Percentiles rank a stretch among this genome's conserved stretches.
These are phyloP conservation scores for Pichia paraexigua DNA, from an alignment of 805 yeast species.

Conservation along the genomic window DNA sequence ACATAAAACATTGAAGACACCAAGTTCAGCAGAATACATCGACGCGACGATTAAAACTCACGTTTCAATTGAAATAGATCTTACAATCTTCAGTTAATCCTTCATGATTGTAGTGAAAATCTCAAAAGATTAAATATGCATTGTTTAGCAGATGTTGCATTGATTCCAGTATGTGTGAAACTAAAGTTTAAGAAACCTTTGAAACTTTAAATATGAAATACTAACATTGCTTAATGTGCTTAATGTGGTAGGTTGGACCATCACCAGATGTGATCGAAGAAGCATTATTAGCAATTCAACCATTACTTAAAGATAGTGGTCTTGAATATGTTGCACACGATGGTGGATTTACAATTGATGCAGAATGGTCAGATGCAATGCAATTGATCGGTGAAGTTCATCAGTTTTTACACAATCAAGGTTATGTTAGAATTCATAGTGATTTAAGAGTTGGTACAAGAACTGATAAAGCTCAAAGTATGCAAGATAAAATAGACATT, in stretches of 20 bases:
- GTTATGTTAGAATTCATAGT: slow-evolving; percentile 71
- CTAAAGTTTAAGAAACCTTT: too few relatives aligned
- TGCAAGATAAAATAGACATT: slow-evolving; percentile 61
- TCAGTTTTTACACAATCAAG: slow-evolving; percentile 57
- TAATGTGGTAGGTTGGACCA: slow-evolving; percentile 54
- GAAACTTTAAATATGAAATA: background rate
- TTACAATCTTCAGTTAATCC: too few relatives aligned
- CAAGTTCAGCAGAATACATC: too few relatives aligned
- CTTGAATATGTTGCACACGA: slow-evolving; percentile 69
- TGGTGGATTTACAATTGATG: slow-evolving; percentile 81
- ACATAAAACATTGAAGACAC: background rate
- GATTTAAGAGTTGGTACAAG: slow-evolving; percentile 84
- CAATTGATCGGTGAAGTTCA: slow-evolving; percentile 70
- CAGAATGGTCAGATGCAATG: slow-evolving; percentile 85
- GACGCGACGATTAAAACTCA: background rate
- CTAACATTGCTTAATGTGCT: too few relatives aligned
- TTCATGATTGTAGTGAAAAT: background rate
- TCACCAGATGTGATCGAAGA: slow-evolving; percentile 67
- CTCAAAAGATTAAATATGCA: slow-evolving; percentile 28
- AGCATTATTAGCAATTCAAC: slow-evolving; percentile 63
- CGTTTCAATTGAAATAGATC: background rate
- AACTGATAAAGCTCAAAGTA: slow-evolving; percentile 63
- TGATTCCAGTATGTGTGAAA: slow-evolving; percentile 56
- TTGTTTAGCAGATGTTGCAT: slow-evolving; percentile 79
- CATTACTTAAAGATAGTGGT: slow-evolving; percentile 50